phyloP scores from a whole-genome alignment of 1,139 yeast species.

The Debaryomyces coudertii region DNA sequence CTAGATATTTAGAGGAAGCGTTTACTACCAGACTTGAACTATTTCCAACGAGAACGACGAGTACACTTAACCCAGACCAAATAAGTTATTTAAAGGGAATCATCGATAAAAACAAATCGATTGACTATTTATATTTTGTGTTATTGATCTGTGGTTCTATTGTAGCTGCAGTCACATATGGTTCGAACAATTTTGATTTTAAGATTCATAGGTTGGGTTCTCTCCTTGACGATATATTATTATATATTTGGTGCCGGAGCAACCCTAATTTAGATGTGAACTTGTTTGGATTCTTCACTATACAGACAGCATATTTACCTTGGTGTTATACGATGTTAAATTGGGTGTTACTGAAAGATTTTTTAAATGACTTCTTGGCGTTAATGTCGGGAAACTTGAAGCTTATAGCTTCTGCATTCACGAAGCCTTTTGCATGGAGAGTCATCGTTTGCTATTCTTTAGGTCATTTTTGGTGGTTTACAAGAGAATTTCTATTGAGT shows the following conservation, averaged over 20 bases:
- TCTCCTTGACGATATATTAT: slow-evolving; percentile 28
- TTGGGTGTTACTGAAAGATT: slow-evolving; percentile 18
- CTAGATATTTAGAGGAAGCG: slow-evolving; percentile 26
- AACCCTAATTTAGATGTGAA: slow-evolving; percentile 30
- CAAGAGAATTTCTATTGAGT: slow-evolving; percentile 26
- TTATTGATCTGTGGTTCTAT: slow-evolving; percentile 30
- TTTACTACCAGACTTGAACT: slow-evolving; percentile 17
- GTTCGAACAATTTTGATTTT: slow-evolving; percentile 20
- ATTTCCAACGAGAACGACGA: slow-evolving; percentile 22
- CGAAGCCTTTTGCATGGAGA: slow-evolving; percentile 21
- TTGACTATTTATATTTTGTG: slow-evolving; percentile 38
- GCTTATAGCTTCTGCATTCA: slow-evolving; percentile 13
- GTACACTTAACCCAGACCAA: slow-evolving; percentile 22
- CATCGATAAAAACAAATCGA: slow-evolving; percentile 23
- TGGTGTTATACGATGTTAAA: slow-evolving; percentile 25
- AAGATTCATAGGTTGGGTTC: slow-evolving; percentile 25
- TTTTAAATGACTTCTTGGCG: slow-evolving; percentile 14
- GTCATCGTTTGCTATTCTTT: slow-evolving; percentile 25
- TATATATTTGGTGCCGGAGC: slow-evolving; percentile 35
- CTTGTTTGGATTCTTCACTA: slow-evolving; percentile 30
- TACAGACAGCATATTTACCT: slow-evolving; percentile 32
- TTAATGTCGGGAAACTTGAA: slow-evolving; percentile 14
- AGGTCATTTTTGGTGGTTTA: slow-evolving; percentile 48
- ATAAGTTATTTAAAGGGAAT: slow-evolving; percentile 16
- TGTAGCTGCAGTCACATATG: slow-evolving; percentile 20